Evolutionary conservation across 164 flowering plant genomes (phyloP), one percentile per base, ranked within the genome.

Genomic region (Dillenia suffruticosa): DNA sequence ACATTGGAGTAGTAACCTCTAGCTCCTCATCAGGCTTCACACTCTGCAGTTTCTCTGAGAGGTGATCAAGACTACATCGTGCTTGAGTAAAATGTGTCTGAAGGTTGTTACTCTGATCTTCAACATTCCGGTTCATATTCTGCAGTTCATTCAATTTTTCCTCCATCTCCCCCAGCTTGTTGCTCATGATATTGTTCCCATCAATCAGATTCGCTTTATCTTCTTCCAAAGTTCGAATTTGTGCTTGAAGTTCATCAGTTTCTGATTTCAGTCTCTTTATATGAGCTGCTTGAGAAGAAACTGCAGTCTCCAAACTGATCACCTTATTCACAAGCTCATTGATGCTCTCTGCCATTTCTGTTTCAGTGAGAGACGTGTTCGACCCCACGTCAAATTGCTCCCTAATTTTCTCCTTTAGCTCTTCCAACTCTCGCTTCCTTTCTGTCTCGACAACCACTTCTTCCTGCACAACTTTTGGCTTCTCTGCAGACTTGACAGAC

Each of bases 281-380:
- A 1, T 83, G 79, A 54, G 91, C 86, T 47, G 78, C 76, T 72
- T 93, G 95, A 44, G 91, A 82, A 10, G 90, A 83, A 43, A 83
- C 78, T 26, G 79, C 64, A 49, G 75, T 72, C 65, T 84, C 91
- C 48, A 93, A 70, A 68, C 67, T 62, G 26, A 87, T 65, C 54
- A 93, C 92, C 71, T 82, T 86, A 49, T 76, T 78, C 46, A 89
- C 96, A 40, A 90, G 86, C 67, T 84, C 88, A 68, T 93, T 95
- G 51, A 90, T 81, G 76, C 78, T 84, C 67, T 89, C 92, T 12
- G 83, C 94, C 75, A 91, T 66, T 55, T 88, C 87, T 62, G 83
- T 54, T 73, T 81, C 83, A 3, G 74, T 77, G 3, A 83, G 70
- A 59, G 77, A 68, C 46, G 65, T 17, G 16, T 57, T 65, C 1